These are phyloP conservation scores for Lactuca sativa DNA, from an alignment of 129 eudicot species.

Conservation along the genomic window DNA sequence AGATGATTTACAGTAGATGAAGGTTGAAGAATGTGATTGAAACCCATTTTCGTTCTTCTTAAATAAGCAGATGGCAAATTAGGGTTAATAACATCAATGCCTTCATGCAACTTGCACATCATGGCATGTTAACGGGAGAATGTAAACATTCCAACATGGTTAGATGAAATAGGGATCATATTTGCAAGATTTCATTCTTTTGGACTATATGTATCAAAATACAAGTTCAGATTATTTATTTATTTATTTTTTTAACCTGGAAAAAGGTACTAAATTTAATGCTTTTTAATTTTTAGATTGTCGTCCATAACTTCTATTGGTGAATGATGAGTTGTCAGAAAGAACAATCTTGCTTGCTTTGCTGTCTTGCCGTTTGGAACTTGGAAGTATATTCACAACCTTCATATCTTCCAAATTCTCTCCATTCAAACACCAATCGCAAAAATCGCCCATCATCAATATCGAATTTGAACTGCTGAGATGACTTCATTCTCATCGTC, in stretches of 20 bases:
- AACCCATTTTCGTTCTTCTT: no score
- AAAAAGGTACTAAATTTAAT: neutral
- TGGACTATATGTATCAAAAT: neutral
- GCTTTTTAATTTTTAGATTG: neutral
- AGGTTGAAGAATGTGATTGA: no score
- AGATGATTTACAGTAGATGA: no score
- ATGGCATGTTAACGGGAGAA: no score
- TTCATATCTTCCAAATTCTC: neutral
- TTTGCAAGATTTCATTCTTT: no score
- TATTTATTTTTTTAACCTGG: neutral
- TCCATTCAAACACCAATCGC: neutral
- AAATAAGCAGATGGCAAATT: no score
- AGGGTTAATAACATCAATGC: no score
- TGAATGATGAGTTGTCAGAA: neutral
- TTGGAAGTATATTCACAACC: neutral
- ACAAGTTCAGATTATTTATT: neutral
- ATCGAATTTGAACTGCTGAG: neutral
- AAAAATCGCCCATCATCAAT: slow-evolving; percentile 8
- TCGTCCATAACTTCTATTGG: neutral
- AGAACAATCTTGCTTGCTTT: neutral
- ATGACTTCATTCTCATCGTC: slow-evolving; percentile 28
- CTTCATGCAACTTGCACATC: no score
- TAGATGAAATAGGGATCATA: no score
- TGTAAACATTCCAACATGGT: no score
- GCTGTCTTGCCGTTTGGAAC: neutral